Percentiles rank a stretch among this genome's conserved stretches.
Conservation (phyloP, 2,329 filamentous ascomycete species). For the Penicillium glabrum region DNA sequence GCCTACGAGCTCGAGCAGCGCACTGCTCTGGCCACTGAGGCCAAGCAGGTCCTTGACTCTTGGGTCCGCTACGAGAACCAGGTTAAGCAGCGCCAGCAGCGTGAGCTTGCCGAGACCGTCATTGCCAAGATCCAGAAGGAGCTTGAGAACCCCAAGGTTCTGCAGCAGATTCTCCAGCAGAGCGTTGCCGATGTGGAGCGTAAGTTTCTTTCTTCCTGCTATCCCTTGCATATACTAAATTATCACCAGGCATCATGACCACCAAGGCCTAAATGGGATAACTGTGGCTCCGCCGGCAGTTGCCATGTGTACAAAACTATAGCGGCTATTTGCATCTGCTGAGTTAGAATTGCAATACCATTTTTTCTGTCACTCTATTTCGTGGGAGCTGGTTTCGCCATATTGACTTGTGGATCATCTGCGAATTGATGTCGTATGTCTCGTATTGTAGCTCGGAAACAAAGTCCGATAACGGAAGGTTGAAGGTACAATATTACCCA, state of each 20-base stretch:
- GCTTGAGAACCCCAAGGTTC: slow-evolving; percentile 93
- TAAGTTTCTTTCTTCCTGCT: slow-evolving; percentile 47
- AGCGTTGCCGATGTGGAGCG: slow-evolving; percentile 95
- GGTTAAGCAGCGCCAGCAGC: slow-evolving; percentile 98
- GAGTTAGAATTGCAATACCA: slow-evolving; percentile 40
- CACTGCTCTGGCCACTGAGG: slow-evolving; percentile 87
- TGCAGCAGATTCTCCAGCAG: slow-evolving; percentile 98
- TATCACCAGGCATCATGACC: slow-evolving; percentile 37
- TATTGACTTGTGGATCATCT: background rate
- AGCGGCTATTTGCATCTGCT: slow-evolving; percentile 36
- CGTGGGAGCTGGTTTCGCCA: background rate
- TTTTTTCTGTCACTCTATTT: slow-evolving; percentile 20
- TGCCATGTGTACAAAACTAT: slow-evolving; percentile 43
- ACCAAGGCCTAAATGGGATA: slow-evolving; percentile 40
- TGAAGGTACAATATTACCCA: background rate
- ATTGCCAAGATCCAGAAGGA: slow-evolving; percentile 99
- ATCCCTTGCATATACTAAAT: slow-evolving; percentile 16
- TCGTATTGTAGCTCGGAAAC: background rate
- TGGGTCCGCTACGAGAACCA: slow-evolving; percentile 99
- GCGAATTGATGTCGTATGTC: background rate
- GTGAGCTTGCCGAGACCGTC: slow-evolving; percentile 86
- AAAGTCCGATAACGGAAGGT: background rate
- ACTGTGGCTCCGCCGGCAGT: slow-evolving; percentile 30
- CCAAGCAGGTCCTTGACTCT: slow-evolving; percentile 92
- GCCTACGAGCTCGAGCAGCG: slow-evolving; percentile 97